phyloP scores from a whole-genome alignment of 495 filamentous ascomycete species.

The Trichoderma gamsii region DNA sequence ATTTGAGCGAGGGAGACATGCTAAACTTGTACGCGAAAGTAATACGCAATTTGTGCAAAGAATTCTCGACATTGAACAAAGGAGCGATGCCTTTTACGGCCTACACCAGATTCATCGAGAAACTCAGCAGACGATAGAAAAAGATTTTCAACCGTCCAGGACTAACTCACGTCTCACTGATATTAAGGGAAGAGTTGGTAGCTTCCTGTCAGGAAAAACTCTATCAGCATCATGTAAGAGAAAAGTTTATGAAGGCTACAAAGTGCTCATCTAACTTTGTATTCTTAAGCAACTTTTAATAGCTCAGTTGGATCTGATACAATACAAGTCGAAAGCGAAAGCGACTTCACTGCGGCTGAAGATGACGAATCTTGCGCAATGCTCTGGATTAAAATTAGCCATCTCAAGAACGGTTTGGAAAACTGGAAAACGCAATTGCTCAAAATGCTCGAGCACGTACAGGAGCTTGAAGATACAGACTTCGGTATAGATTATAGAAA shows the following conservation, averaged over 20 bases:
- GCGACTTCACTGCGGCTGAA: background rate
- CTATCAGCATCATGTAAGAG: background rate
- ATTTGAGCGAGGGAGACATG: background rate
- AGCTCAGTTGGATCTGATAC: background rate
- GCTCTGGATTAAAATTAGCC: slow-evolving; percentile 2
- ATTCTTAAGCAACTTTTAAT: background rate
- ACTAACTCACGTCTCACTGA: background rate
- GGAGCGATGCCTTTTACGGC: background rate
- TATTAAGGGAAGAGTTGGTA: slow-evolving; percentile 4
- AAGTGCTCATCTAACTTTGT: background rate
- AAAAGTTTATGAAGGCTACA: background rate
- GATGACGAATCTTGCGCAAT: background rate
- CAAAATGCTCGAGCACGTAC: background rate
- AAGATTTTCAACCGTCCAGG: background rate
- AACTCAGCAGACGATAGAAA: background rate
- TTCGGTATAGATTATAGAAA: background rate
- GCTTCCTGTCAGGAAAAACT: background rate
- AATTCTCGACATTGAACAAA: background rate
- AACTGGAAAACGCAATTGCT: background rate
- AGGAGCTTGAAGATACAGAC: background rate
- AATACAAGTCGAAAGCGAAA: background rate
- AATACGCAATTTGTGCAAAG: slow-evolving; percentile 6
- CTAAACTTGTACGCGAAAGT: background rate
- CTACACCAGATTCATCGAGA: background rate
- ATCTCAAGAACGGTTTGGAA: background rate